Base-by-base conservation (phyloP, 352 stramenopile genomes). In the Phytophthora boehmeriae region DNA sequence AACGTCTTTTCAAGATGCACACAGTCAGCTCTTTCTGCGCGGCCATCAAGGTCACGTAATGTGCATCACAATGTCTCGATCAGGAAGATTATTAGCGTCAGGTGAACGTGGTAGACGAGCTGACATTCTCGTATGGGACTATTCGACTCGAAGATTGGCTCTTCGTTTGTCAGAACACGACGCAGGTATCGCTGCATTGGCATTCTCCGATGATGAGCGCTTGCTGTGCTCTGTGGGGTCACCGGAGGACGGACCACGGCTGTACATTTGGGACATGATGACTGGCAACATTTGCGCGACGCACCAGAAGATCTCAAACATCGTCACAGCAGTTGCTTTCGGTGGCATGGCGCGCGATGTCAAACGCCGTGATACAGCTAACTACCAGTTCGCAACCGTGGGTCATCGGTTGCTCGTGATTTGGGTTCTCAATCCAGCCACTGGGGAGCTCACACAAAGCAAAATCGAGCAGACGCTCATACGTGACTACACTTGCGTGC, bases 41-140 rank as follows among this genome's bases (percentile, higher is more conserved):
- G 93, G 93, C 9, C 93, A 98, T 59, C 75, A 90, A 13, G 88
- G 75, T 5, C 69, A 77, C 49, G 88, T 98, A 23, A 87, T 73
- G 1, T 96, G 81, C 45, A 73, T 98, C 32, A 71, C 80, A 5
- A 78, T 97, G 63, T 93, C 86, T 2, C 44, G 62, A n/a, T 82
- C 75, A 3, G 93, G 93, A 3, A 73, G 76, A 13, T 83, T 90
- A 19, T 58, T 98, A 11, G 92, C 92, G 0, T 96, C 90, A 10
- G 94, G 92, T 5, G 89, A 98, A 57, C 66, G 73, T 13, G 86
- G 93, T 1, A 72, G 75, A 6, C 76, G 83, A 25, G 88, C 92
- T 5, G 93, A 98, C 53, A 81, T 97, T 34, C 59, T 98, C 22
- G 74, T 98, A 32, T 98, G 93, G 93, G 89, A 97, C 52, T 94